Percentiles rank a stretch among this genome's conserved stretches.
These are phyloP conservation scores for Xylaria digitata DNA, from an alignment of 2,329 filamentous ascomycete species.

Conservation along the genomic window DNA sequence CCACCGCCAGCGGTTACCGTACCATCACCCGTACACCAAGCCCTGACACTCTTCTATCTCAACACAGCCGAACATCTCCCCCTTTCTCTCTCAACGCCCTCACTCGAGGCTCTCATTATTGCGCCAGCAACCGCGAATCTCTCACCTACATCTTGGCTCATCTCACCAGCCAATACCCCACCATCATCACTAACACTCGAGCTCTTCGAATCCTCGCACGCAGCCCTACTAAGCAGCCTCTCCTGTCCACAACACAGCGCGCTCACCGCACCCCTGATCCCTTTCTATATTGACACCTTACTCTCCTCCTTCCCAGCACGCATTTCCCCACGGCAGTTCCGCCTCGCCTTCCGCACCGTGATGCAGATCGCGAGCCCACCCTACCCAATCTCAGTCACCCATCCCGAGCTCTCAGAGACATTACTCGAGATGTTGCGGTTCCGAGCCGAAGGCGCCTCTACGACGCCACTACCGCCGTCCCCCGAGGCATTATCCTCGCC, in stretches of 20 bases:
- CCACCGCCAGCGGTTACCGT: conserved; percentile 64
- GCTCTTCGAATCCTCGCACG: conserved; percentile 90
- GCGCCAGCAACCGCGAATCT: conserved; percentile 81
- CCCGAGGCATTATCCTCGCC: conserved; percentile 3
- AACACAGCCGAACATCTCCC: conserved; percentile 88
- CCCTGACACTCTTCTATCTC: conserved; percentile 87
- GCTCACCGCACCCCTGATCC: conserved; percentile 76
- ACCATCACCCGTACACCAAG: conserved; percentile 73
- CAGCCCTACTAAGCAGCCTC: conserved; percentile 81
- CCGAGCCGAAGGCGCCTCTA: conserved; percentile 65
- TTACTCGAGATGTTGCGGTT: conserved; percentile 82
- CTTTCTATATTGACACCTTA: conserved; percentile 85
- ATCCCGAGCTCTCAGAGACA: conserved; percentile 82
- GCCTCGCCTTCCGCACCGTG: conserved; percentile 86
- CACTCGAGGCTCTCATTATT: conserved; percentile 79
- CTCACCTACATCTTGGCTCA: conserved; percentile 50
- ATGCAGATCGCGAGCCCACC: conserved; percentile 85
- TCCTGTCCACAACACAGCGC: conserved; percentile 81
- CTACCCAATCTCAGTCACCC: conserved; percentile 75
- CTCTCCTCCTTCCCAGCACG: conserved; percentile 82
- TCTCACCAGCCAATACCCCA: conserved; percentile 49
- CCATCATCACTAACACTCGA: conserved; percentile 61
- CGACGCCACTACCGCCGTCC: conserved; percentile 51
- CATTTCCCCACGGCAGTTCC: conserved; percentile 86
- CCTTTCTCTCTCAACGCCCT: conserved; percentile 71